Base-by-base conservation (phyloP, 495 filamentous ascomycete species). In the Cercophora samala region DNA sequence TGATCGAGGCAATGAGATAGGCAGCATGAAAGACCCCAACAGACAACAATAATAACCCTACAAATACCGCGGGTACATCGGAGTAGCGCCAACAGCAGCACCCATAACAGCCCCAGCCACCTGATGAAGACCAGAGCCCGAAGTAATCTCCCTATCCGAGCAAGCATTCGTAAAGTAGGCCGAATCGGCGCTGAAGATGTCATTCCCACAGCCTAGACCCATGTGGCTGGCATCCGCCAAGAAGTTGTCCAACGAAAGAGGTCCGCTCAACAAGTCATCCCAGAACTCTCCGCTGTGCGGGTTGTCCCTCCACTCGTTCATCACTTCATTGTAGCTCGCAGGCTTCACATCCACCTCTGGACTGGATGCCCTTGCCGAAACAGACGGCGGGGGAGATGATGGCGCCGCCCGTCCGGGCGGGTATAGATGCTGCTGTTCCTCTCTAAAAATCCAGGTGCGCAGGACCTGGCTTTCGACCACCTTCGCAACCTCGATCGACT, bases 361-460 rank as follows among this genome's bases (percentile, higher is more conserved):
- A 51, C 59, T 53, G 25, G 63, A 29, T 58, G 1, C 60, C 26
- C 32, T 29, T n/a, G n/a, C 15, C 19, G 21, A 29, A 13, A 21
- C 5, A 1, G 15, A 5, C 29, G 19, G 25, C 5, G 52, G 19
- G 6, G 24, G 18, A 9, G 21, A 23, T 22, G 4, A 37, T 3
- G n/a, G 53, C 24, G 32, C 46, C n/a, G 37, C 37, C 6, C 37
- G 5, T 46, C 37, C 37, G 15, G 37, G 37, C 8, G 37, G 5
- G 23, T 2, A 58, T 5, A 9, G 55, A 24, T 64, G 23, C 25
- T 63, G 42, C 46, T 70, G 71, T 29, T 66, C 65, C 4, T 69
- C 55, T 56, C 68, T 70, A 54, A 62, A 76, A 24, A 64, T 62
- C 29, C 46, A 72, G 0, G 69, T 76, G 0, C 68, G 68, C 13